phyloP scores from a whole-genome alignment of 176 grass and related monocot genomes.

The Musa beccarii region DNA sequence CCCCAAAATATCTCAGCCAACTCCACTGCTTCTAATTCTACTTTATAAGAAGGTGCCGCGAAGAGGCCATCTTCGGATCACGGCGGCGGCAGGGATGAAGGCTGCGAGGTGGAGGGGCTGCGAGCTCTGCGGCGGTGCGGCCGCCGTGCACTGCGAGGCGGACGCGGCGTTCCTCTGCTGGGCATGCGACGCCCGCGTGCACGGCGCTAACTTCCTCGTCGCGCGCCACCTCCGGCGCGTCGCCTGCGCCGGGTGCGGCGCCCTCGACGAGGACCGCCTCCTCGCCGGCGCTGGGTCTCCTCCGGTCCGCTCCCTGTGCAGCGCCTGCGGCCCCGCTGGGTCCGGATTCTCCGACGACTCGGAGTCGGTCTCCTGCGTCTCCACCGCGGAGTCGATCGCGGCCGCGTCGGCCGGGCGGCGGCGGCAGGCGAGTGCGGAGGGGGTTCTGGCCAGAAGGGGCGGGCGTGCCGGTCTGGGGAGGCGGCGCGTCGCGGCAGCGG shows the following conservation, averaged over 20 bases:
- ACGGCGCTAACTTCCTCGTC: conserved; percentile 17
- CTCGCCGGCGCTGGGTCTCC: not conserved
- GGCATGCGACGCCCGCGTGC: conserved; percentile 13
- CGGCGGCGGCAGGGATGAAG: not conserved
- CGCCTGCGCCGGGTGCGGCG: conserved; percentile 5
- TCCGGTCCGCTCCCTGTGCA: not conserved
- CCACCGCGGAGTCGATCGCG: conserved; percentile 1
- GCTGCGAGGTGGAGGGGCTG: not conserved
- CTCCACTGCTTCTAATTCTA: not conserved
- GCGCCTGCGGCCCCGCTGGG: not conserved
- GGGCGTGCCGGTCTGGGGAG: not conserved
- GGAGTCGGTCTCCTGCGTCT: not conserved
- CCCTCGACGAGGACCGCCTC: conserved; percentile 9
- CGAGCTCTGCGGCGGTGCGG: conserved; percentile 5
- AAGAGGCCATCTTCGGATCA: too few relatives aligned
- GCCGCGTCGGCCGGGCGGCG: not conserved
- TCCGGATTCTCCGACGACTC: not conserved
- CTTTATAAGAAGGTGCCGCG: not conserved
- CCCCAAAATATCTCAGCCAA: conserved; percentile 6
- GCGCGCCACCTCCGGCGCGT: conserved; percentile 15
- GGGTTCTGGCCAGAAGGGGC: not conserved
- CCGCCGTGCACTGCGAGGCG: conserved; percentile 17
- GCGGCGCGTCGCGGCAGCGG: not conserved
- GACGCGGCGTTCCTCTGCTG: conserved; percentile 16
- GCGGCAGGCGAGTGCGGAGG: not conserved